Conservation (phyloP, 164 flowering plant species). For the Warburgia ugandensis region DNA sequence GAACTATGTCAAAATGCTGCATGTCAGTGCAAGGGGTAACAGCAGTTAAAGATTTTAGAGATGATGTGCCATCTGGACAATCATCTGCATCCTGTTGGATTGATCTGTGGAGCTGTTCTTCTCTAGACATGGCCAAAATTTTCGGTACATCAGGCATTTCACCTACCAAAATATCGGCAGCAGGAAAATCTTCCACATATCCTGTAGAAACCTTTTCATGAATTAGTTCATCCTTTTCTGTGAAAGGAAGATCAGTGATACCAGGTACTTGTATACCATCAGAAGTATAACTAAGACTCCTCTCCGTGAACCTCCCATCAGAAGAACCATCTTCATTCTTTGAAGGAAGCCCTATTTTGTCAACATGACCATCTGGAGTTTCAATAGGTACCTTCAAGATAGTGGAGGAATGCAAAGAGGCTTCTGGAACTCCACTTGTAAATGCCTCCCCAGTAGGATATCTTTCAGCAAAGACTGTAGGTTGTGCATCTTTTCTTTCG, state of each 20-base stretch:
- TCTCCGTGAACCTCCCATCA: not conserved
- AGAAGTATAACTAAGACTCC: slow-evolving; percentile 1
- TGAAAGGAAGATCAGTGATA: slow-evolving; percentile 12
- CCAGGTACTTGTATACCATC: slow-evolving; percentile 3
- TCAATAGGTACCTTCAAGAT: slow-evolving; percentile 6
- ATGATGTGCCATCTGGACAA: slow-evolving; percentile 3
- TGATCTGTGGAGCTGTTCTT: slow-evolving; percentile 16
- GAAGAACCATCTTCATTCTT: not conserved
- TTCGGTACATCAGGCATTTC: slow-evolving; percentile 13
- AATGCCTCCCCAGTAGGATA: slow-evolving; percentile 12
- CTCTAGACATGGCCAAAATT: slow-evolving; percentile 9
- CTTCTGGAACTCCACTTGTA: slow-evolving; percentile 13
- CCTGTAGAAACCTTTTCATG: slow-evolving; percentile 13
- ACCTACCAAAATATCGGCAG: slow-evolving; percentile 7
- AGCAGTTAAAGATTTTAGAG: slow-evolving; percentile 12
- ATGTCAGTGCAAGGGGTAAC: slow-evolving; percentile 1
- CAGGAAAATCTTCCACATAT: slow-evolving; percentile 12
- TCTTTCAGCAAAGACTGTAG: slow-evolving; percentile 14
- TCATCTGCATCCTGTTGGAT: slow-evolving; percentile 15
- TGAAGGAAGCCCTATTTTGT: not conserved
- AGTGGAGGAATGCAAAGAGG: slow-evolving; percentile 4
- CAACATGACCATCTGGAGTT: not conserved
- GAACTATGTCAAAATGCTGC: slow-evolving; percentile 12
- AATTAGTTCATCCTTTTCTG: slow-evolving; percentile 8
- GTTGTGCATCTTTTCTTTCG: slow-evolving; percentile 11